These are phyloP conservation scores for Chlamydomonas incerta DNA, from an alignment of 139 green algal species.

Conservation along the genomic window DNA sequence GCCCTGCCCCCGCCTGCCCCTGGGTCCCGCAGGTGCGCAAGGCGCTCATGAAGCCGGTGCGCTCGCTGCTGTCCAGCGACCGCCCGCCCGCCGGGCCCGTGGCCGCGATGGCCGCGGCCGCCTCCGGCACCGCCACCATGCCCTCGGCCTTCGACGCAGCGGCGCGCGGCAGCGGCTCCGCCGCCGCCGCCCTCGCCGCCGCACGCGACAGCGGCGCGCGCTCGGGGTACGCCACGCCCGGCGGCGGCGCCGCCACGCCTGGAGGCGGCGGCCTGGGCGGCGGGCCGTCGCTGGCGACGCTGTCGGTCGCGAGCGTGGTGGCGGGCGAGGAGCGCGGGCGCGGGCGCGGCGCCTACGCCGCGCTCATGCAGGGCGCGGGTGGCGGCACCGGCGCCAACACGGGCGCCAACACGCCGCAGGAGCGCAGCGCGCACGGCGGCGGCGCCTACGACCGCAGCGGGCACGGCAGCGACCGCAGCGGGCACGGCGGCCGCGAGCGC, in stretches of 20 bases:
- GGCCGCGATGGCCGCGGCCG: too few species aligned
- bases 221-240: not conserved
- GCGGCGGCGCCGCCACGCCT: too few species aligned
- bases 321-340: slow-evolving; percentile 33
- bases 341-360: slow-evolving; percentile 29
- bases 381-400: not conserved
- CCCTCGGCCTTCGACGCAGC: too few species aligned
- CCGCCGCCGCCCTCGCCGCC: too few species aligned
- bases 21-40: slow-evolving; percentile 26
- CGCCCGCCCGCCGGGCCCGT: too few species aligned
- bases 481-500: not conserved
- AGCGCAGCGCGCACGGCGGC: not conserved
- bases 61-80: not conserved
- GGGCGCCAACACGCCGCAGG: slow-evolving; percentile 23
- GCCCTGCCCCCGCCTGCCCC: not conserved
- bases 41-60: slow-evolving; percentile 31
- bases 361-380: slow-evolving; percentile 11
- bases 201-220: not conserved
- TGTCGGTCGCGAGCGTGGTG: not conserved
- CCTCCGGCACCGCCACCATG: not conserved
- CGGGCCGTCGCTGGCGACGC: not conserved
- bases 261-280: too few species aligned
- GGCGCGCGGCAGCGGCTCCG: too few species aligned
- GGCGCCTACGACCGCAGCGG: not conserved
- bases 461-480: not conserved